Conservation (phyloP, 2,329 filamentous ascomycete genomes). For the Botrytis squamosa region DNA sequence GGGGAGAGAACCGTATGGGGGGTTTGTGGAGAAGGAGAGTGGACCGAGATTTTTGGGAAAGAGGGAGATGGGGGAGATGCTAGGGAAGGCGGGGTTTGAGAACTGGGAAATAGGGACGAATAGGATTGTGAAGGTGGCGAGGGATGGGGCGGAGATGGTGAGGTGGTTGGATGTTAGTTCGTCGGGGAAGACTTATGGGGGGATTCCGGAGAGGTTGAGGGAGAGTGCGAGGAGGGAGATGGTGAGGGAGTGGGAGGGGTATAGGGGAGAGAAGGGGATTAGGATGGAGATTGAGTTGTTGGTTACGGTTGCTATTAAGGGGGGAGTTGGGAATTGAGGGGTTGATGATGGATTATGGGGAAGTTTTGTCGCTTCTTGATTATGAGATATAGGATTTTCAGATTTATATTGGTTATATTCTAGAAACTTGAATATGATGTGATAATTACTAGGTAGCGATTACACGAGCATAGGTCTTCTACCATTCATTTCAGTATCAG, state of each 20-base stretch:
- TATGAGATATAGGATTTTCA: rapidly evolving
- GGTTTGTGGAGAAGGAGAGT: slow-evolving; percentile 14
- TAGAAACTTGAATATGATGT: not conserved
- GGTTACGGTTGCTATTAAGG: slow-evolving; percentile 23
- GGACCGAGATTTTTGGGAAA: slow-evolving; percentile 19
- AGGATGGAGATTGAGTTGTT: slow-evolving; percentile 26
- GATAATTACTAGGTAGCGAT: not conserved
- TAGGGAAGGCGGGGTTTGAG: slow-evolving; percentile 16
- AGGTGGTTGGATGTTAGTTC: slow-evolving; percentile 24
- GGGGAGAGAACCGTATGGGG: slow-evolving; percentile 21
- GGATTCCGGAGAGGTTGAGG: slow-evolving; percentile 19
- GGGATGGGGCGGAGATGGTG: slow-evolving; percentile 19
- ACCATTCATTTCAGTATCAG: not conserved
- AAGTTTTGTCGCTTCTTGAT: not conserved
- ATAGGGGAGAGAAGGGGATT: slow-evolving; percentile 19
- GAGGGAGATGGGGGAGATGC: slow-evolving; percentile 4
- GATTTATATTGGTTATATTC: not conserved
- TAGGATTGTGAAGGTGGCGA: slow-evolving; percentile 21
- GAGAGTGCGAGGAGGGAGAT: slow-evolving; percentile 22
- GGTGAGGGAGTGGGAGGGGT: slow-evolving; percentile 22
- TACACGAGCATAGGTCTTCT: not conserved
- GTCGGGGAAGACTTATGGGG: slow-evolving; percentile 23
- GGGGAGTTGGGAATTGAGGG: not conserved
- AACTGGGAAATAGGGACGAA: slow-evolving; percentile 17
- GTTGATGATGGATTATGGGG: not conserved